Evolutionary conservation across 495 filamentous ascomycete species (phyloP).

Genomic region (Penicillium psychrofluorescens): DNA sequence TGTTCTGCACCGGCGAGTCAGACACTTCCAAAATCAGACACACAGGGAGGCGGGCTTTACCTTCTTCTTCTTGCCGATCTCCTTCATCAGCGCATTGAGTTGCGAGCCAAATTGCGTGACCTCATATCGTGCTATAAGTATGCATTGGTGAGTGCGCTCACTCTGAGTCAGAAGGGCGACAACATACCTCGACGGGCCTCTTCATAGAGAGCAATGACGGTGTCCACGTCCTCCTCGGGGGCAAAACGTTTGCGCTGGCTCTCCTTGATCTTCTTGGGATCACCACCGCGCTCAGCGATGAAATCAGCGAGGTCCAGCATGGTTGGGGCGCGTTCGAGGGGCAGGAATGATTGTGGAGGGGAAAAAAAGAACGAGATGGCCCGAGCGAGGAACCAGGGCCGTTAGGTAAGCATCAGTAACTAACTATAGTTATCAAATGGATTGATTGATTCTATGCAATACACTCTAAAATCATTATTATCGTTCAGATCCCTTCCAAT

Average conservation of each 20-base stretch:
- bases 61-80: constrained; percentile 92
- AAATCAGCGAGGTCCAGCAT: constrained; percentile 81
- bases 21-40: not conserved
- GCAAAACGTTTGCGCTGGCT: constrained; percentile 77
- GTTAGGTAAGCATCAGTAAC: no score
- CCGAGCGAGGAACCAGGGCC: no score
- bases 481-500: no score
- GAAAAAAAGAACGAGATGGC: no score
- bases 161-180: not conserved
- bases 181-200: constrained; percentile 69
- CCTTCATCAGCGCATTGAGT: constrained; percentile 82
- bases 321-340: constrained; percentile 4
- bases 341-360: no score
- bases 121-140: constrained; percentile 59
- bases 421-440: not conserved
- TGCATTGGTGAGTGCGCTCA: not conserved
- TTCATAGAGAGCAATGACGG: constrained; percentile 81
- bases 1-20: constrained; percentile 50
- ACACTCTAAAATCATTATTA: no score
- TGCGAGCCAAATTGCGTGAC: constrained; percentile 70
- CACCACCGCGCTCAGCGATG: constrained; percentile 79
- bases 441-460: not conserved
- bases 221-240: constrained; percentile 75
- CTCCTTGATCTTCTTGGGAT: constrained; percentile 83
- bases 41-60: constrained; percentile 22